A percentile compares a stretch with the other conserved stretches of the same genome.
These are phyloP conservation scores for Rhizophagus clarus DNA, from an alignment of 192 early-diverging fungal genomes.

Conservation along the genomic window DNA sequence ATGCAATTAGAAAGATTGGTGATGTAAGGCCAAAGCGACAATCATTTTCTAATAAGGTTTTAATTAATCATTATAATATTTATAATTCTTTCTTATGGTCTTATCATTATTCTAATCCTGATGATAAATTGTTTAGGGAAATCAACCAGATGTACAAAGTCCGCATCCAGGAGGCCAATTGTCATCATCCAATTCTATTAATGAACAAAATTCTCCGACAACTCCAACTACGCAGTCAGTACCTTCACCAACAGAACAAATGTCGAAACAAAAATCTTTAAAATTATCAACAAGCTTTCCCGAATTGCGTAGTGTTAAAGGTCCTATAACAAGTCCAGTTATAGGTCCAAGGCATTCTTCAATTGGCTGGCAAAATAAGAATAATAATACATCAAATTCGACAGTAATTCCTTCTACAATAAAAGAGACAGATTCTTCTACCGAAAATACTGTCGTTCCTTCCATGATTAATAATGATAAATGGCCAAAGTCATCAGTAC, in stretches of 20 bases:
- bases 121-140: background rate
- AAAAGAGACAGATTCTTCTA: background rate
- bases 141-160: background rate
- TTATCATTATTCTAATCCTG: background rate
- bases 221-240: background rate
- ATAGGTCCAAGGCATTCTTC: constrained; percentile 15
- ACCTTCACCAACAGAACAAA: background rate
- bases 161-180: no score
- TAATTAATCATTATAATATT: background rate
- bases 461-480: background rate
- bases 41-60: constrained; percentile 8
- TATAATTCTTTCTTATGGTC: background rate
- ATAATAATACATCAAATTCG: background rate
- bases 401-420: background rate
- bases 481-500: background rate
- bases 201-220: constrained; percentile 15
- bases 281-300: constrained; percentile 2
- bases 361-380: constrained; percentile 9
- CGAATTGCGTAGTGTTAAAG: background rate
- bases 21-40: constrained; percentile 8
- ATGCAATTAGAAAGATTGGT: constrained; percentile 20
- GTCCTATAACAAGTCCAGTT: background rate
- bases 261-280: background rate
- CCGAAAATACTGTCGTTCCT: background rate
- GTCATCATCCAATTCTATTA: background rate